Evolutionary conservation across 179 eudicot species (phyloP).

Genomic region (Heliamphora pulchella): DNA sequence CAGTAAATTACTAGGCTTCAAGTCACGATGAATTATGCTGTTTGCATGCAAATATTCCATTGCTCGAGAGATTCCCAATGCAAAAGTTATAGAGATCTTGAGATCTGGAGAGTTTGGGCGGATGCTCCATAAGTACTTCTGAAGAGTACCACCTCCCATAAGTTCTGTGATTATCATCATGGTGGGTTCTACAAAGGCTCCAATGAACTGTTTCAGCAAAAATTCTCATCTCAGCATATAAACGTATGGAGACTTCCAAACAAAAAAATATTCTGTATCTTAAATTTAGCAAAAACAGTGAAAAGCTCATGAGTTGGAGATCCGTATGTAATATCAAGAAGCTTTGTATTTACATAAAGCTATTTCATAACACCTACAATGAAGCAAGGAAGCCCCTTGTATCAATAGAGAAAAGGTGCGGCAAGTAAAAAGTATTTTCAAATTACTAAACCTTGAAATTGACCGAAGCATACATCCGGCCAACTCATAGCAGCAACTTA

Average conservation of each 20-base stretch:
- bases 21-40: conserved; percentile 43
- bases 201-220: conserved; percentile 35
- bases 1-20: conserved; percentile 34
- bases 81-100: conserved; percentile 29
- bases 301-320: neutral
- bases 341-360: neutral
- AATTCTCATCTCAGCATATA: conserved; percentile 1
- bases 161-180: conserved; percentile 46
- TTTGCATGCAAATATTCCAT: conserved; percentile 41
- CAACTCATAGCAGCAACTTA: neutral
- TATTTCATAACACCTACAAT: neutral
- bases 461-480: neutral
- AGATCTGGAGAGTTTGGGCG: conserved; percentile 35
- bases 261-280: neutral
- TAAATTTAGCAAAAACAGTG: neutral
- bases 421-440: neutral
- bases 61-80: conserved; percentile 40
- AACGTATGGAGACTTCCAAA: neutral
- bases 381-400: neutral
- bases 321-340: neutral
- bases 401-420: no score
- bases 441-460: neutral
- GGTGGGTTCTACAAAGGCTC: conserved; percentile 30
- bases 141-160: conserved; percentile 41
- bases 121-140: conserved; percentile 29